Evolutionary conservation across 1,284 basidiomycete species (phyloP).

Genomic region (Xerocomus cyaneibrunnescens): DNA sequence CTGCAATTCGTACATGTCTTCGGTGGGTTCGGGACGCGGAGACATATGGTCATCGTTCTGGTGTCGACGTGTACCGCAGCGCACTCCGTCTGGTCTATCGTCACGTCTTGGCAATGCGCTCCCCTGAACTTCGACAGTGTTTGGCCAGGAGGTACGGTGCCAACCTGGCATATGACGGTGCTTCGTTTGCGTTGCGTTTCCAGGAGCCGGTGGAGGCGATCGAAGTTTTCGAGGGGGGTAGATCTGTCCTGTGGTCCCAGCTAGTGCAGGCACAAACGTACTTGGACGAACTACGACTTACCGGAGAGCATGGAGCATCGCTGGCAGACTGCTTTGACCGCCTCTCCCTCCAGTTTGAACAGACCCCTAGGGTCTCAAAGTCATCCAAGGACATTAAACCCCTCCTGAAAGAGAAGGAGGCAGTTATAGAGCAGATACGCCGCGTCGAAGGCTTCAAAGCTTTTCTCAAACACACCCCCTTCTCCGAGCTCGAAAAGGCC

Average conservation of each 20-base stretch:
- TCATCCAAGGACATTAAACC: slow-evolving; percentile 16
- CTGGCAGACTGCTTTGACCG: slow-evolving; percentile 29
- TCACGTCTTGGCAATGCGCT: slow-evolving; percentile 16
- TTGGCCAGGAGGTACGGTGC: slow-evolving; percentile 14
- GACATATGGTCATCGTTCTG: slow-evolving; percentile 22
- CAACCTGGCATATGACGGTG: slow-evolving; percentile 21
- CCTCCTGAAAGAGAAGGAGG: slow-evolving; percentile 26
- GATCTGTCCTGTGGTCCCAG: slow-evolving; percentile 30
- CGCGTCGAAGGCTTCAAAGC: slow-evolving; percentile 28
- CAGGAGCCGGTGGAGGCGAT: slow-evolving; percentile 21
- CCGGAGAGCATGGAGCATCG: slow-evolving; percentile 15
- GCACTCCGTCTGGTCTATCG: slow-evolving; percentile 20
- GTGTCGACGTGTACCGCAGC: slow-evolving; percentile 26
- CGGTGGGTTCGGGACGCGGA: slow-evolving; percentile 27
- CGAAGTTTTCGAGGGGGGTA: slow-evolving; percentile 25
- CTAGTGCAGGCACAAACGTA: slow-evolving; percentile 22
- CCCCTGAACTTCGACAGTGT: slow-evolving; percentile 20
- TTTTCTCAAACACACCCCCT: slow-evolving; percentile 28
- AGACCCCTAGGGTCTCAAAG: slow-evolving; percentile 2
- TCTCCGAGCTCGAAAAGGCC: slow-evolving; percentile 29
- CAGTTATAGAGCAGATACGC: slow-evolving; percentile 27
- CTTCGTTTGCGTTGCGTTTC: slow-evolving; percentile 24
- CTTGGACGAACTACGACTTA: slow-evolving; percentile 28
- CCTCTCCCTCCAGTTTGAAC: slow-evolving; percentile 25
- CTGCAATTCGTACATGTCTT: slow-evolving; percentile 23